Evolutionary conservation across 2,329 filamentous ascomycete species (phyloP).

Genomic region (Didymella sp.): DNA sequence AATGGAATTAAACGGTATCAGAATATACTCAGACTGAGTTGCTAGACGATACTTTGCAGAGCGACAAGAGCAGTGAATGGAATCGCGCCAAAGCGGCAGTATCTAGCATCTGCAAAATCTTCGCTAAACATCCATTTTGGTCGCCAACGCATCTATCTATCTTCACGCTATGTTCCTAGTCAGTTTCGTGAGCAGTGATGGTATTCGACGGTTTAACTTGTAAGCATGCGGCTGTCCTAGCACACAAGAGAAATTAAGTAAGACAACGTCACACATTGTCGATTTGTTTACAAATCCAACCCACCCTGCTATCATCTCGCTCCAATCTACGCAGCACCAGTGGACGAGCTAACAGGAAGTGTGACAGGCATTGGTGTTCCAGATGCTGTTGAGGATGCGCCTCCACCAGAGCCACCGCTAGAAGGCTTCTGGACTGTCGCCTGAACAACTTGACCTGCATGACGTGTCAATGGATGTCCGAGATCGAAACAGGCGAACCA

Average conservation of each 20-base stretch:
- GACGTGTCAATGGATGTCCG: background rate
- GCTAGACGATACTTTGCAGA: no score
- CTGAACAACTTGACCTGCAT: slow-evolving; percentile 60
- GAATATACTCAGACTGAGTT: no score
- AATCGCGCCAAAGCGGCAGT: no score
- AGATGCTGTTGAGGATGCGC: slow-evolving; percentile 31
- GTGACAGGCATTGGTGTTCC: slow-evolving; percentile 41
- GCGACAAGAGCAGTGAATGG: no score
- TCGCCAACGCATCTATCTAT: no score
- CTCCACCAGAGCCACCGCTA: slow-evolving; percentile 22
- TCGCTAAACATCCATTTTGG: no score
- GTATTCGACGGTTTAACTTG: no score
- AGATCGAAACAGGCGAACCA: background rate
- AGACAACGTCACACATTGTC: background rate
- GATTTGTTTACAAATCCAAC: background rate
- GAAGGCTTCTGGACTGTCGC: slow-evolving; percentile 52
- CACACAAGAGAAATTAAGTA: background rate
- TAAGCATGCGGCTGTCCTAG: background rate
- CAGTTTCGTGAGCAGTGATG: no score
- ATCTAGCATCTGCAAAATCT: no score
- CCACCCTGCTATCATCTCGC: background rate
- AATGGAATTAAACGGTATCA: no score
- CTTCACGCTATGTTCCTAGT: no score
- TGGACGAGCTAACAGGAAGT: slow-evolving; percentile 38
- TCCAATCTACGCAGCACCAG: slow-evolving; percentile 23